These are phyloP conservation scores for Uronychia setigera DNA, from an alignment of 73 alveolate genomes.

Conservation along the genomic window DNA sequence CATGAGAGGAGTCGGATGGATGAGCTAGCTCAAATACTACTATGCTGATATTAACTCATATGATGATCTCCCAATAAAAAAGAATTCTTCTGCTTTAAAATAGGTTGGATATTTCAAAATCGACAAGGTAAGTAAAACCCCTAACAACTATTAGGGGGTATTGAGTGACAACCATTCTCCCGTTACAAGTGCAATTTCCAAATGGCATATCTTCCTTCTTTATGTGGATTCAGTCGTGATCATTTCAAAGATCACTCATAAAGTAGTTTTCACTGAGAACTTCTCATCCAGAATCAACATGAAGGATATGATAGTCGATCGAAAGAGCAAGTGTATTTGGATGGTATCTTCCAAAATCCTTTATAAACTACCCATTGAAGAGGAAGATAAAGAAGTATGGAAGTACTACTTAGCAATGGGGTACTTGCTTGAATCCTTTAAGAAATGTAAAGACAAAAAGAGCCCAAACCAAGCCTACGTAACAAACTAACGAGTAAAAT, in stretches of 20 bases:
- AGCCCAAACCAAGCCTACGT: conserved; percentile 9
- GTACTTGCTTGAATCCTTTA: conserved; percentile 69
- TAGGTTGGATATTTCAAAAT: conserved; percentile 2
- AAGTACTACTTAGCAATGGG: conserved; percentile 81
- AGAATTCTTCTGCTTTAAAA: background rate
- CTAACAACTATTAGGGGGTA: background rate
- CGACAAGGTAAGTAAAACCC: background rate
- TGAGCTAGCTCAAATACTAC: conserved; percentile 2
- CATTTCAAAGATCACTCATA: conserved; percentile 65
- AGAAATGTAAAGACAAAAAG: conserved; percentile 64
- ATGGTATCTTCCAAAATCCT: conserved; percentile 41
- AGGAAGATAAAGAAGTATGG: conserved; percentile 93
- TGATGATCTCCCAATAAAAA: conserved; percentile 4
- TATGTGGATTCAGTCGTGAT: conserved; percentile 49
- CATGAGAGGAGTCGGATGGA: background rate
- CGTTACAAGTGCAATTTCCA: conserved; percentile 38
- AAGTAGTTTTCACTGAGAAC: conserved; percentile 59
- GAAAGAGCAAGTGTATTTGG: conserved; percentile 53
- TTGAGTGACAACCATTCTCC: conserved; percentile 7
- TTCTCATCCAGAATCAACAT: conserved; percentile 41
- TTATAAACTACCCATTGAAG: conserved; percentile 58
- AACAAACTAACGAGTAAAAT: conserved; percentile 24
- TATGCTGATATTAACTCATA: conserved; percentile 1
- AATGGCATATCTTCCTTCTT: conserved; percentile 67
- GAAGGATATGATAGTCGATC: conserved; percentile 58